These are phyloP conservation scores for Globisporangium alternatum DNA, from an alignment of 352 stramenopile species.

Conservation along the genomic window DNA sequence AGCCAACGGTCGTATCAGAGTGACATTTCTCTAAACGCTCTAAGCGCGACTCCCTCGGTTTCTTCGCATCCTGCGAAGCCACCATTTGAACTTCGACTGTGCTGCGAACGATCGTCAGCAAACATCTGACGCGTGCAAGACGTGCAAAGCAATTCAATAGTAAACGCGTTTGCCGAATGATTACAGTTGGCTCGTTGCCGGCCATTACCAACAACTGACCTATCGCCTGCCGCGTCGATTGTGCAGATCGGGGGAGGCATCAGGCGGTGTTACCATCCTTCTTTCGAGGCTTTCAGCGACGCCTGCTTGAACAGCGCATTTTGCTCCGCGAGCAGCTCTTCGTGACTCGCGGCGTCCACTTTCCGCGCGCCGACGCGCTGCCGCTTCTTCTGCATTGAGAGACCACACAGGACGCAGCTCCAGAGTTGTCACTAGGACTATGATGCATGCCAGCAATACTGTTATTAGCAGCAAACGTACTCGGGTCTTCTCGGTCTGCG, in stretches of 20 bases:
- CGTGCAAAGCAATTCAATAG: not conserved
- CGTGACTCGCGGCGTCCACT: conserved; percentile 33
- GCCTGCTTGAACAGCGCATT: conserved; percentile 72
- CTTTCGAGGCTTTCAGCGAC: conserved; percentile 46
- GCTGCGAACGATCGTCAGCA: not conserved
- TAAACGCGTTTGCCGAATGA: not conserved
- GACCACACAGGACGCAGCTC: no score
- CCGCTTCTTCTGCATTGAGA: conserved; percentile 31
- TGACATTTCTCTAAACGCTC: not conserved
- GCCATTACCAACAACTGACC: not conserved
- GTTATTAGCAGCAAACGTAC: conserved; percentile 15
- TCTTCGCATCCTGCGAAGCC: not conserved
- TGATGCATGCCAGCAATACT: no score
- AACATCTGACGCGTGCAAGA: not conserved
- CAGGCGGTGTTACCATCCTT: conserved; percentile 49
- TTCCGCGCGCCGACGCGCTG: conserved; percentile 40
- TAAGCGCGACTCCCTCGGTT: not conserved
- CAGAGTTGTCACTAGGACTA: no score
- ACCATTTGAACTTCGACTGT: no score
- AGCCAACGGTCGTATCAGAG: not conserved
- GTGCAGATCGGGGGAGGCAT: not conserved
- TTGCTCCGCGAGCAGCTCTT: conserved; percentile 70
- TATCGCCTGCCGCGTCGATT: not conserved
- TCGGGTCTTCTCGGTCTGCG: conserved; percentile 25
- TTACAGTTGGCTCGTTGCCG: not conserved